phyloP scores from a whole-genome alignment of 305 asterid genomes.

The Stenogyne calaminthoides region DNA sequence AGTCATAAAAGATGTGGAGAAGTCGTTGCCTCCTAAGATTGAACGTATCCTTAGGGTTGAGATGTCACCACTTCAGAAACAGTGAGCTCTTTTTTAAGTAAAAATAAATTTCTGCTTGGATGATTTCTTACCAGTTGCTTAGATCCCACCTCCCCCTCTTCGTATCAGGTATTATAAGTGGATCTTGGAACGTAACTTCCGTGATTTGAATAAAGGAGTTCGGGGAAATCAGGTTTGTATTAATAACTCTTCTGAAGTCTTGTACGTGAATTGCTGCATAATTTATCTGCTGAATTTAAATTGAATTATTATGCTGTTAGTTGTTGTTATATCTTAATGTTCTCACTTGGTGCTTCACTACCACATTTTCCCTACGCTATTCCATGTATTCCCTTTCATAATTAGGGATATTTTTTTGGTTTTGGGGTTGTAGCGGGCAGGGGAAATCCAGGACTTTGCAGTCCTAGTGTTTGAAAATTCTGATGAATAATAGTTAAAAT shows the following conservation, averaged over 20 bases:
- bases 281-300: slow-evolving; percentile 6
- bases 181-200: slow-evolving; percentile 99
- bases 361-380: neutral
- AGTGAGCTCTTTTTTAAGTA: slow-evolving; percentile 47
- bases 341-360: slow-evolving; percentile 26
- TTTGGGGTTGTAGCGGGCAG: too few relatives aligned
- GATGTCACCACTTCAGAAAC: slow-evolving; percentile 99
- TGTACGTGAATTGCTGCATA: slow-evolving; percentile 23
- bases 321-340: neutral
- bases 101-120: slow-evolving; percentile 2
- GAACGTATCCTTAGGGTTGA: slow-evolving; percentile 99
- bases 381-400: neutral
- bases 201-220: slow-evolving; percentile 96
- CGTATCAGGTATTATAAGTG: slow-evolving; percentile 90
- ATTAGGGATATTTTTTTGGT: neutral
- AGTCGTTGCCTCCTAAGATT: slow-evolving; percentile 98
- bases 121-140: slow-evolving; percentile 10
- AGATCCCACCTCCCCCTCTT: neutral
- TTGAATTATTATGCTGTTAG: slow-evolving; percentile 9
- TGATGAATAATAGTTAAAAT: too few relatives aligned
- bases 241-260: slow-evolving; percentile 23
- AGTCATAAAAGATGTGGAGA: slow-evolving; percentile 99
- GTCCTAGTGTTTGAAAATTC: too few relatives aligned
- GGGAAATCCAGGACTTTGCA: too few relatives aligned
- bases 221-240: slow-evolving; percentile 94